A percentile compares a stretch with the other conserved stretches of the same genome.
These are phyloP conservation scores for Mycena polygramma DNA, from an alignment of 768 basidiomycete genomes.

Conservation along the genomic window DNA sequence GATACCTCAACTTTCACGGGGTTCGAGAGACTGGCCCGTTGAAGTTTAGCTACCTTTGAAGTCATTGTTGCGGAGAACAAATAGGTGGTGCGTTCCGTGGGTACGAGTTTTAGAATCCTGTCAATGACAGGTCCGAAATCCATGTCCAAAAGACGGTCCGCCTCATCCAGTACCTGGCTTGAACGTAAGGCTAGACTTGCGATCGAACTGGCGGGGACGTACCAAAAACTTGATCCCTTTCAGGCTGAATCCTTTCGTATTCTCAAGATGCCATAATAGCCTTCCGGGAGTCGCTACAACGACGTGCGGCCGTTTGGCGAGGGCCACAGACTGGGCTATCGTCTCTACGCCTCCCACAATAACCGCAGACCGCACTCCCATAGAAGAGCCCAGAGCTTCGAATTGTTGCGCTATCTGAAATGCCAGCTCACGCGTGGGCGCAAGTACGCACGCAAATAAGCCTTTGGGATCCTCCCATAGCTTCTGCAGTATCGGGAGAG, in stretches of 20 bases:
- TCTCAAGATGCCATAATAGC: slow-evolving; percentile 93
- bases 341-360: slow-evolving; percentile 97
- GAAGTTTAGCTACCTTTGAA: slow-evolving; percentile 96
- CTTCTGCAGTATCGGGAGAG: slow-evolving; percentile 94
- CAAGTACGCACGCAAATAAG: slow-evolving; percentile 92
- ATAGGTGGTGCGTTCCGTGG: slow-evolving; percentile 94
- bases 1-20: slow-evolving; percentile 96
- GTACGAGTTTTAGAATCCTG: slow-evolving; percentile 95
- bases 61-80: slow-evolving; percentile 99
- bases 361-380: slow-evolving; percentile 92
- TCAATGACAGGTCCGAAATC: slow-evolving; percentile 97
- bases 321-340: slow-evolving; percentile 89
- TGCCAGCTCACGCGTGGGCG: slow-evolving; percentile 98
- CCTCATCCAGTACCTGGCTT: slow-evolving; percentile 94
- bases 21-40: slow-evolving; percentile 92
- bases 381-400: slow-evolving; percentile 89
- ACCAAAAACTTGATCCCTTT: slow-evolving; percentile 90
- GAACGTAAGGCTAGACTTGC: neutral
- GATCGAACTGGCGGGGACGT: slow-evolving; percentile 42
- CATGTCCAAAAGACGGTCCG: slow-evolving; percentile 95
- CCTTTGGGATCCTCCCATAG: slow-evolving; percentile 96
- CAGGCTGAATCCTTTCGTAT: slow-evolving; percentile 96
- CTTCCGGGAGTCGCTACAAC: slow-evolving; percentile 97
- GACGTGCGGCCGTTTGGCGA: slow-evolving; percentile 95
- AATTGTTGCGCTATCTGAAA: slow-evolving; percentile 99